phyloP scores from a whole-genome alignment of 768 basidiomycete genomes.

The Leccinum boreale region DNA sequence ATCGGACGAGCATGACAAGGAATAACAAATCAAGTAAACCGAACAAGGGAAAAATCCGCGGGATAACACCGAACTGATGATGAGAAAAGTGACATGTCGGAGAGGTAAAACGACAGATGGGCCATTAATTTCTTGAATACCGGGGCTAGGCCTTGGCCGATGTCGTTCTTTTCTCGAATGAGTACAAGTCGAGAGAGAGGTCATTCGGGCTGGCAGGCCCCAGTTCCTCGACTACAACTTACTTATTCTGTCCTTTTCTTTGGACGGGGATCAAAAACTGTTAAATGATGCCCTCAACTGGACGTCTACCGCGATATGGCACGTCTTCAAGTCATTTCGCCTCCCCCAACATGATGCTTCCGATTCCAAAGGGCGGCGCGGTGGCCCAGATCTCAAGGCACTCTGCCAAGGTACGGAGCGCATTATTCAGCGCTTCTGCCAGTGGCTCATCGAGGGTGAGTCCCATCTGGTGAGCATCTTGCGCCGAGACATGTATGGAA shows the following conservation, averaged over 20 bases:
- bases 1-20: conserved; percentile 5
- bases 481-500: conserved; percentile 19
- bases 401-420: conserved; percentile 11
- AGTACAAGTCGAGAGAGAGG: background rate
- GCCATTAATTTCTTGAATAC: conserved; percentile 14
- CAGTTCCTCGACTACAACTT: conserved; percentile 9
- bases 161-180: background rate
- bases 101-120: background rate
- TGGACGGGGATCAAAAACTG: conserved; percentile 24
- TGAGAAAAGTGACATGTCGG: background rate
- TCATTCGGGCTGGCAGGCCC: background rate
- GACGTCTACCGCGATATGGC: conserved; percentile 1
- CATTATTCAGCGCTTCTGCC: conserved; percentile 3
- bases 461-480: conserved; percentile 11
- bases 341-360: conserved; percentile 15
- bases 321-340: conserved; percentile 20
- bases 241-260: background rate
- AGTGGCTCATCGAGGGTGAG: conserved; percentile 9
- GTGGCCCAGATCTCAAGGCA: conserved; percentile 11
- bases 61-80: conserved; percentile 9
- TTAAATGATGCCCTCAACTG: background rate
- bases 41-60: conserved; percentile 1
- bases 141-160: conserved; percentile 7
- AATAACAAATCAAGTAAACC: conserved; percentile 1
- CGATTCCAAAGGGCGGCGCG: conserved; percentile 6